Evolutionary conservation across 345 rosid genomes (phyloP).

Genomic region (Citrus australasica): DNA sequence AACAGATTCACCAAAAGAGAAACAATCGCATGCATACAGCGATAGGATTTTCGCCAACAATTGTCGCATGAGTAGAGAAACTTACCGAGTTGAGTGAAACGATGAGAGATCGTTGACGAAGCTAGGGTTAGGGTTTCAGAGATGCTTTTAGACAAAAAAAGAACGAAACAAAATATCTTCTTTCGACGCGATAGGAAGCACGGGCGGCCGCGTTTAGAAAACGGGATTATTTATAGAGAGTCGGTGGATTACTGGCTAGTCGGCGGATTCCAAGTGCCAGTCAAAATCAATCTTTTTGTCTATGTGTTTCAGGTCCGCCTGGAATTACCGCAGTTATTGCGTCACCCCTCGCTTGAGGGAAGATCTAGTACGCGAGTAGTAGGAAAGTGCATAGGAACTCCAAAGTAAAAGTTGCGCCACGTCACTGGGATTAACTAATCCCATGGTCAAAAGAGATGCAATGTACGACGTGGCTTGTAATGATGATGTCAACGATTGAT

Average conservation of each 20-base stretch:
- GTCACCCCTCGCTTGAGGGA: neutral
- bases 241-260: neutral
- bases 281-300: neutral
- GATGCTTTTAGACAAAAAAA: neutral
- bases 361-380: neutral
- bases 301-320: constrained; percentile 26
- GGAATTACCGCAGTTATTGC: neutral
- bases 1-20: neutral
- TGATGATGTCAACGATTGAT: neutral
- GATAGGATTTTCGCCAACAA: neutral
- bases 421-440: neutral
- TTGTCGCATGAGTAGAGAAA: neutral
- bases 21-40: neutral
- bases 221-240: neutral
- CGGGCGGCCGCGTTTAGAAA: neutral
- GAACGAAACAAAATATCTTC: neutral
- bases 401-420: neutral
- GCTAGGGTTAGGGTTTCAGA: constrained; percentile 14
- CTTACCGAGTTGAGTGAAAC: neutral
- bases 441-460: neutral
- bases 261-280: constrained; percentile 23
- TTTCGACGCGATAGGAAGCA: neutral
- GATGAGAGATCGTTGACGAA: neutral
- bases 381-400: neutral
- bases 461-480: neutral